Evolutionary conservation across 306 rosid species (phyloP), one percentile per base, ranked within the genome.

Genomic region (Cucumis melo): DNA sequence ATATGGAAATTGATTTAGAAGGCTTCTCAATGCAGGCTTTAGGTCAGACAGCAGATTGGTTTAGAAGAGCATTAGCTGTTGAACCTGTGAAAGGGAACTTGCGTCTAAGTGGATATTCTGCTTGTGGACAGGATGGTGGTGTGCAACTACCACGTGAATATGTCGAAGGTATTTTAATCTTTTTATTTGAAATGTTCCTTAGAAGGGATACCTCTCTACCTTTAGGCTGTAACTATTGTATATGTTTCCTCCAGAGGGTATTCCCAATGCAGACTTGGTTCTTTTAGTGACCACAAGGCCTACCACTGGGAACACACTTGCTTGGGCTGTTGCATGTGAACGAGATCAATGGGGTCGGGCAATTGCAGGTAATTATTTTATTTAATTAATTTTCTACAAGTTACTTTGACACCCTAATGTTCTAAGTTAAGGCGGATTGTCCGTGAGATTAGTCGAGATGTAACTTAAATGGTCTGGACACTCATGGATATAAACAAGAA

Each of bases 311-410:
- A 95, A 90, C 71, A 95, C 98, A 11, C 98, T 95, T 88, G 98
- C 99, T 29, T 95, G 98, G 99, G 99, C 98, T 39, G 99, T 95
- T 82, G 99, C 99, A 82, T 95, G 98, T 75, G 99, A 95, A 82
- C 92, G 99, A 34, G 99, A 95, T 86, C 99, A 95, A 79, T 95
- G 99, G 99, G 99, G 99, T 42, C 99, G 98, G 76, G 97, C 98
- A 64, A 89, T 95, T 81, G 99, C 99, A 67, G 99, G 99, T 74
- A 57, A 79, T 34, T 11, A 41, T 78, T 75, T 68, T 36, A 14
- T 32, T 32, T 32, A 32, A 32, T 32, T 32, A 3, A 32, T 32
- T 32, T 32, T 32, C 36, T 32, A 32, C 5, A 5, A 2, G 36
- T 32, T 32, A 3, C 36, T 32, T 32, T 32, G 36, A 32, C 36